Base-by-base conservation (phyloP, 176 grass and related monocot genomes). In the Canna indica region DNA sequence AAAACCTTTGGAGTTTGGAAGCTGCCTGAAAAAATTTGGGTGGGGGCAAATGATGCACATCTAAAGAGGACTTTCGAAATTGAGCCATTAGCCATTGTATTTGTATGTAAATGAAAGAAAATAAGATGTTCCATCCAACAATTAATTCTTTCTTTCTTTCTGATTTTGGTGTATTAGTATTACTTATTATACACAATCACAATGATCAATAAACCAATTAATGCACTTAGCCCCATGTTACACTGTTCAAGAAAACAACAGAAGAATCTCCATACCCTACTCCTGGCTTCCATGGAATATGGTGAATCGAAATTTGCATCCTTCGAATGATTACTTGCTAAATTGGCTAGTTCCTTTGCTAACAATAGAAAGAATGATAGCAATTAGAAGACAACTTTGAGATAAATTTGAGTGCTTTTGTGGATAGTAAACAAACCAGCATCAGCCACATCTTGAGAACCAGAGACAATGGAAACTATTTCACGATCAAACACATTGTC, bases 401-500 rank as follows among this genome's bases (percentile, higher is more conserved):
- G 73, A 59, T 11, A 52, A 29, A 38, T 42, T 15, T 1, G 1
- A 56, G 6, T n/a, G n/a, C 15, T n/a, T 52, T 63, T 38, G 5
- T 36, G 35, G 75, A 54, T 14, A 18, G 41, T 39, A 79, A 38
- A 73, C 74, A 50, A 92, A 97, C 93, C 93, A 75, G 88, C 84
- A 67, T 87, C 93, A 39, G 57, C 46, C 74, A 77, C 85, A 7
- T 90, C 82, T 78, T 77, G 36, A 66, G 85, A 85, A 59, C 77
- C 83, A 20, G 86, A 85, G 76, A 87, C 72, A 59, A 75, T 67
- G 29, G 77, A 81, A 76, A 92, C 20, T 57, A 97, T 97, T 77
- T 97, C 93, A 42, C 79, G 69, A 79, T 97, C 88, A 70, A 97
- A 97, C 28, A 97, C 73, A 66, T 92, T 97, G 52, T 92, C 88